Conservation (phyloP, 441 rosid species). For the Breynia disticha region DNA sequence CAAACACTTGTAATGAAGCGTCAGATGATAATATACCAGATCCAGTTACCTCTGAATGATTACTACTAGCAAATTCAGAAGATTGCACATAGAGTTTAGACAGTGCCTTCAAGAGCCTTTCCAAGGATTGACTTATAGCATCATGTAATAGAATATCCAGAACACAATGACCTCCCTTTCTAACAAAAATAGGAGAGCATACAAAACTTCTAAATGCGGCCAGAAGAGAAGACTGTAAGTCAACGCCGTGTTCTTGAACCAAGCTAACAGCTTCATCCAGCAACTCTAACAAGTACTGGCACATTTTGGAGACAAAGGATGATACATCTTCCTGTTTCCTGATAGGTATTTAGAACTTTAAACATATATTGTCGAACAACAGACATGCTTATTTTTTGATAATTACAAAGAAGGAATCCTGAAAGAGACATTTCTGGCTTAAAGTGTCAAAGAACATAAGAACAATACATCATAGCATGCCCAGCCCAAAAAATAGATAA, state of each 20-base stretch:
- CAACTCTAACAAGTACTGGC: constrained; percentile 46
- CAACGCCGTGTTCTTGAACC: constrained; percentile 34
- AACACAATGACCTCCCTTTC: constrained; percentile 31
- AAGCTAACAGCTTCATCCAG: constrained; percentile 44
- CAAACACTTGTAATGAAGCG: constrained; percentile 25
- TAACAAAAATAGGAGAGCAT: constrained; percentile 47
- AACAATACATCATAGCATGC: too few relatives aligned
- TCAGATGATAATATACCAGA: constrained; percentile 31
- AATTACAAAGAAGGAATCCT: too few relatives aligned
- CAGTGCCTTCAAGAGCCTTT: constrained; percentile 56
- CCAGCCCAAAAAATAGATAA: too few relatives aligned
- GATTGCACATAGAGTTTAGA: constrained; percentile 45
- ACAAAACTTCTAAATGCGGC: constrained; percentile 62
- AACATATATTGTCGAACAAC: constrained; percentile 8
- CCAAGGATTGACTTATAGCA: constrained; percentile 45
- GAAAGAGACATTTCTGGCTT: too few relatives aligned
- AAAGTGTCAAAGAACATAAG: too few relatives aligned
- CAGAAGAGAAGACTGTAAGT: constrained; percentile 40
- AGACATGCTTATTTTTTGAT: neutral
- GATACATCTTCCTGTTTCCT: constrained; percentile 56
- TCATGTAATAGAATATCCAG: constrained; percentile 29
- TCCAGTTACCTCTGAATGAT: constrained; percentile 26
- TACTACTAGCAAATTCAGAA: constrained; percentile 34
- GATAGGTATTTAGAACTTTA: constrained; percentile 15
- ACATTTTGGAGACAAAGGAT: constrained; percentile 49